phyloP scores from a whole-genome alignment of 1,284 basidiomycete genomes.

The Ustilago shanxiensis region DNA sequence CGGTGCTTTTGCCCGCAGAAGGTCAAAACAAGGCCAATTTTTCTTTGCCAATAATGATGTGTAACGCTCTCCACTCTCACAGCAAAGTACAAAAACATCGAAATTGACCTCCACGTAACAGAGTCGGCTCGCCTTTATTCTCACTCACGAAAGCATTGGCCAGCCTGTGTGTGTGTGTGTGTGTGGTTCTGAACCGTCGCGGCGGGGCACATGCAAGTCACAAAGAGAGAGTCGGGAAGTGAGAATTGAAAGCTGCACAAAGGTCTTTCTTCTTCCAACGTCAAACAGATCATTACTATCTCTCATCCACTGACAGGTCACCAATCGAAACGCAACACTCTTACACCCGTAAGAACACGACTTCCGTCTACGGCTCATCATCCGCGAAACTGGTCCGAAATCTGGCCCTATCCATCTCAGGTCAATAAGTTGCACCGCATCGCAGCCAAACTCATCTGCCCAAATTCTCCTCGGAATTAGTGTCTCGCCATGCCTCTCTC shows the following conservation, averaged over 20 bases:
- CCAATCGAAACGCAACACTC: too few species aligned
- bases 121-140: not conserved
- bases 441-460: too few species aligned
- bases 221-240: too few species aligned
- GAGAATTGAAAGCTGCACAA: not conserved
- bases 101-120: not conserved
- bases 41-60: not conserved
- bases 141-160: conserved; percentile 6
- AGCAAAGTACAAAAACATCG: not conserved
- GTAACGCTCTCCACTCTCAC: not conserved
- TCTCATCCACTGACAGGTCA: not conserved
- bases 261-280: not conserved
- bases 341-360: not conserved
- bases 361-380: not conserved
- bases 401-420: too few species aligned
- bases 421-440: too few species aligned
- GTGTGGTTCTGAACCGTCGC: not conserved
- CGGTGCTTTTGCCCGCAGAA: not conserved
- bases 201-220: not conserved
- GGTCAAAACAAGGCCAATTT: not conserved
- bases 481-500: conserved; percentile 62
- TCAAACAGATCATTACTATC: not conserved
- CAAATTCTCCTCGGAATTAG: too few species aligned
- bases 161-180: not conserved
- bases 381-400: too few species aligned